Evolutionary conservation across 371 early-diverging fungal species (phyloP).

Genomic region (Mucor piriformis): DNA sequence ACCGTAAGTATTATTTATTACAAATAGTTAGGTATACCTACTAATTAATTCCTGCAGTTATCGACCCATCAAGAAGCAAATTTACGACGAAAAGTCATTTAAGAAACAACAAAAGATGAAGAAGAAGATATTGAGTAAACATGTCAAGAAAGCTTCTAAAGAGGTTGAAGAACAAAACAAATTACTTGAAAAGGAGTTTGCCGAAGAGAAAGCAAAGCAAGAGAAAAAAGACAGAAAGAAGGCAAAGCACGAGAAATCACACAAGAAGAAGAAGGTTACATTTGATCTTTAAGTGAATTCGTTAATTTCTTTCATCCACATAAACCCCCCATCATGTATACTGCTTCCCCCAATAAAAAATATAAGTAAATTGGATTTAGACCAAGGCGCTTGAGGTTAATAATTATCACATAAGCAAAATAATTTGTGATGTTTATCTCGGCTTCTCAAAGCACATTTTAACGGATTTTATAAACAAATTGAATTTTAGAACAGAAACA

Average conservation of each 20-base stretch:
- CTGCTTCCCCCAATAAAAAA: too few relatives aligned
- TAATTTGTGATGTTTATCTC: too few relatives aligned
- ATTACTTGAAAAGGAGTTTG: conserved; percentile 1
- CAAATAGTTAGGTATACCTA: background rate
- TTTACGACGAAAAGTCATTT: conserved; percentile 7
- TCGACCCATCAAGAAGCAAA: conserved; percentile 10
- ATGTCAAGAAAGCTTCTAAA: conserved; percentile 10
- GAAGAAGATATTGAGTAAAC: conserved; percentile 23
- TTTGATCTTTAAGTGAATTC: background rate
- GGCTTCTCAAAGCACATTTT: too few relatives aligned
- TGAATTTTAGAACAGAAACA: too few relatives aligned
- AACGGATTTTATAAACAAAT: too few relatives aligned
- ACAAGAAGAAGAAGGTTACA: background rate
- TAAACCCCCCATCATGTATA: too few relatives aligned
- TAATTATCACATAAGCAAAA: too few relatives aligned
- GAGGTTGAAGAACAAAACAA: background rate
- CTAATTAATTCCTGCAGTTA: conserved; percentile 10
- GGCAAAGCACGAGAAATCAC: background rate
- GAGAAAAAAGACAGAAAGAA: background rate
- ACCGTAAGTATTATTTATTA: conserved; percentile 62
- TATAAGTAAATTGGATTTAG: too few relatives aligned
- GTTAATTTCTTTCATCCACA: background rate
- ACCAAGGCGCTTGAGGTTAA: too few relatives aligned
- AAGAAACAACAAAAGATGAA: conserved; percentile 8
- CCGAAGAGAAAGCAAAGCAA: background rate